A percentile compares a stretch with the other conserved stretches of the same genome.
phyloP scores from a whole-genome alignment of 116 monocot genomes.

The Papilionanthe hybrid region DNA sequence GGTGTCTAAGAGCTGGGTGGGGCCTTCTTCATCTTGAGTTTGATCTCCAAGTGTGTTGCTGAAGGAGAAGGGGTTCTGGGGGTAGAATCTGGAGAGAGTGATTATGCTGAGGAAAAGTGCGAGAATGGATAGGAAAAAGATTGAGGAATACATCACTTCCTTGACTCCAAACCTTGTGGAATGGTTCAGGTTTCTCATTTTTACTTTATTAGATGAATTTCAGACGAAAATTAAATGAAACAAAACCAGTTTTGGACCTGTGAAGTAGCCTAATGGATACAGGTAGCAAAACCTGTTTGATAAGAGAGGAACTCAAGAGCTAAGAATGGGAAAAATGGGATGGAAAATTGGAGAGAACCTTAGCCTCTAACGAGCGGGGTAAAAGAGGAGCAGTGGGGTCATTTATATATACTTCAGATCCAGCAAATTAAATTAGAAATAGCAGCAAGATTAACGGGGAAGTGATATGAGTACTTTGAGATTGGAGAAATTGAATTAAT shows the following conservation, averaged over 20 bases:
- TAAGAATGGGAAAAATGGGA: neutral
- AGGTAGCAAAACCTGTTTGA: neutral
- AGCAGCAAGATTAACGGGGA: neutral
- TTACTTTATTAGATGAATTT: neutral
- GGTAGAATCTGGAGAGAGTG: conserved; percentile 33
- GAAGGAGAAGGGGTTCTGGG: conserved; percentile 19
- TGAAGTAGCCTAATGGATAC: neutral
- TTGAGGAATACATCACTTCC: conserved; percentile 28
- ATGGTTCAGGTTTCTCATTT: conserved; percentile 21
- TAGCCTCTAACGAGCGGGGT: too few species aligned
- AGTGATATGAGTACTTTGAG: neutral
- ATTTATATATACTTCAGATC: neutral
- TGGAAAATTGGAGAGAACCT: neutral
- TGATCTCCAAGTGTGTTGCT: neutral
- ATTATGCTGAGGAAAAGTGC: conserved; percentile 33
- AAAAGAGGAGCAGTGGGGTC: too few species aligned
- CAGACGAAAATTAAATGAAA: neutral
- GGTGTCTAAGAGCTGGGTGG: conserved; percentile 9
- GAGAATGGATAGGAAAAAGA: conserved; percentile 28
- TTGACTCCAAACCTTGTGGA: conserved; percentile 16
- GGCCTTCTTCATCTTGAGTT: neutral
- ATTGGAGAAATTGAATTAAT: neutral
- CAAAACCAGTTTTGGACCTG: neutral
- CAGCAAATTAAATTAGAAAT: neutral
- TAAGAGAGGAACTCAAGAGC: neutral